Conservation (phyloP, 441 rosid genomes). For the Populus tomentosa region DNA sequence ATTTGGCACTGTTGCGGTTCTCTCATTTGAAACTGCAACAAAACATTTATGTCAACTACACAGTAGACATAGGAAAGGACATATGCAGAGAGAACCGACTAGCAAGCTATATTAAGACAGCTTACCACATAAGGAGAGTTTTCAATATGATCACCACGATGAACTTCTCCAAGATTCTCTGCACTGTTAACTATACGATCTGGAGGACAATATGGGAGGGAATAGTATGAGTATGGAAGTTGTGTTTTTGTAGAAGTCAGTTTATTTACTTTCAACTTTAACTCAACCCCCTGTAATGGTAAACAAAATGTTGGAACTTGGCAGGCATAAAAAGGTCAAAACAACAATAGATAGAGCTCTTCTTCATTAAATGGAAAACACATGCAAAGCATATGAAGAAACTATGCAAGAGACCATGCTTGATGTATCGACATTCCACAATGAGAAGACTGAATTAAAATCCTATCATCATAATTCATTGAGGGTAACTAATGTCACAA, state of each 20-base stretch:
- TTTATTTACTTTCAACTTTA: too few species aligned
- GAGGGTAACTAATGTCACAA: background rate
- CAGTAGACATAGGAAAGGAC: conserved; percentile 8
- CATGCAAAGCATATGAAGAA: background rate
- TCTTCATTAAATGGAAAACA: background rate
- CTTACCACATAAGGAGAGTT: conserved; percentile 84
- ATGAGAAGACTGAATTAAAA: background rate
- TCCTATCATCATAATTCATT: background rate
- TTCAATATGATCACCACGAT: conserved; percentile 91
- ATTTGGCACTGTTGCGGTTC: conserved; percentile 74
- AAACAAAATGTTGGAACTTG: conserved; percentile 3
- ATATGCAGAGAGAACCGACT: background rate
- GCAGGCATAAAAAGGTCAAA: background rate
- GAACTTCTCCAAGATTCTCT: conserved; percentile 96
- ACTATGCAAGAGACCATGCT: background rate
- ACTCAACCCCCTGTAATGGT: conserved; percentile 42
- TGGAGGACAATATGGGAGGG: conserved; percentile 31
- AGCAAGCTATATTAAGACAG: background rate
- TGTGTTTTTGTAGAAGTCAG: too few species aligned
- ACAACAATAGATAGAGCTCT: background rate
- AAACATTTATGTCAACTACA: conserved; percentile 12
- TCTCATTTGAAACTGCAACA: conserved; percentile 83
- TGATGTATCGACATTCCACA: background rate
- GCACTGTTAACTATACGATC: conserved; percentile 63
- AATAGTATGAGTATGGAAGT: too few species aligned